Base-by-base conservation (phyloP, 1,284 basidiomycete species). In the Entoloma clypeatum region DNA sequence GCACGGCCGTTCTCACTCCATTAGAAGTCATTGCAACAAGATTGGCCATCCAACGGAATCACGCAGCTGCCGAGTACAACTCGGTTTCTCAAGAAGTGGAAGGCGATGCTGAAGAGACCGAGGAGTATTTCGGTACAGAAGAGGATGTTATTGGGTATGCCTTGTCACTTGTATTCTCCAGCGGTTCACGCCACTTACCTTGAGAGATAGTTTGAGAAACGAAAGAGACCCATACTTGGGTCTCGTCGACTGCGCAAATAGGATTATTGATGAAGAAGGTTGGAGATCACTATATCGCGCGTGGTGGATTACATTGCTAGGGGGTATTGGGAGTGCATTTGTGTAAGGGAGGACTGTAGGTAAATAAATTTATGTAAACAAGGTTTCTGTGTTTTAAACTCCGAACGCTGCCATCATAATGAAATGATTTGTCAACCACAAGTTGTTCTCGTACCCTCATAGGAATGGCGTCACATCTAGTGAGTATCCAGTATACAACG, bases 201-300 rank as follows among this genome's bases (percentile, higher is more conserved):
- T 41, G 39, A 44, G 26, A 51, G 7, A 27, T 41, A 86, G 83
- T 9, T 63, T 93, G 49, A 77, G 92, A 48, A 82, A 79, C 41
- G 91, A 92, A 56, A 81, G 77, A 30, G 89, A 93, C 54, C 90
- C 92, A n/a, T 95, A 95, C 58, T 59, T 75, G 26, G 86, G 91
- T 5, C 62, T 92, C 31, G 57, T 79, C 9, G 88, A 93, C 57
- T 91, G 87, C 48, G 80, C 72, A 11, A 83, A 84, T 61, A 76
- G 81, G 54, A 88, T 93, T 28, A 61, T 86, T n/a, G 74, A 86
- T 36, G 91, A 94, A 62, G 91, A 94, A 61, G 91, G 91, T 1
- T 77, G 75, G 68, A 62, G 63, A 47, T 76, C 86, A 4, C 63
- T 94, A 45, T 92, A 88, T 60, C 78, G 91, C 31, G 91, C 85